Conservation (phyloP, 495 filamentous ascomycete genomes). For the Penicillium crystallinum region DNA sequence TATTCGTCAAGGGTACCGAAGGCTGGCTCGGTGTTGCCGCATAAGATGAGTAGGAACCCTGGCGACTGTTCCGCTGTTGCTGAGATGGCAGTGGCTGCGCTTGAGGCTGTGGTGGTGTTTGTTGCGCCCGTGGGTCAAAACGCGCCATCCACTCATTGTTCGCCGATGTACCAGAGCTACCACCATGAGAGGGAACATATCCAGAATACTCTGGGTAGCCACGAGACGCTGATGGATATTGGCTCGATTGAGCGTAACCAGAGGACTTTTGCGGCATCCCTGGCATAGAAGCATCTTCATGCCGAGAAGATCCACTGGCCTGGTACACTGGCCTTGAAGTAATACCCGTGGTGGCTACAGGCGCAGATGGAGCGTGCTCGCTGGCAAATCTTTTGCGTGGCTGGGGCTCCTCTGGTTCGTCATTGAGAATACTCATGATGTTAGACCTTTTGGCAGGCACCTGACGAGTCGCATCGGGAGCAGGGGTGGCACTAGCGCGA, state of each 20-base stretch:
- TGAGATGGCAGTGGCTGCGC: slow-evolving; percentile 20
- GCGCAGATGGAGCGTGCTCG: slow-evolving; percentile 27
- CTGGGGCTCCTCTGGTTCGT: slow-evolving; percentile 52
- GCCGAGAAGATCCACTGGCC: slow-evolving; percentile 14
- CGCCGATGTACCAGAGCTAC: slow-evolving; percentile 23
- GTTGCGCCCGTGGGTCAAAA: slow-evolving; percentile 41
- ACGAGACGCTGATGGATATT: slow-evolving; percentile 28
- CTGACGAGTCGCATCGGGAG: slow-evolving; percentile 35
- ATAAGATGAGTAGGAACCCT: slow-evolving; percentile 31
- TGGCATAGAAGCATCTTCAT: slow-evolving; percentile 21
- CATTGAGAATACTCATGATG: slow-evolving; percentile 56
- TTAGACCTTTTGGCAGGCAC: slow-evolving; percentile 54
- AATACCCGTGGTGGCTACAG: slow-evolving; percentile 6
- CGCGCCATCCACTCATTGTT: slow-evolving; percentile 46
- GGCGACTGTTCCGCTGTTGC: slow-evolving; percentile 23
- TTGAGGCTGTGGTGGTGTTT: slow-evolving; percentile 23
- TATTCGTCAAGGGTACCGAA: slow-evolving; percentile 20
- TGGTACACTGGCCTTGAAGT: slow-evolving; percentile 16
- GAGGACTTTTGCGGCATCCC: slow-evolving; percentile 18
- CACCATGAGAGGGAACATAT: slow-evolving; percentile 22
- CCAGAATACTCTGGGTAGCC: slow-evolving; percentile 34
- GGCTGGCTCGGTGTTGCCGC: slow-evolving; percentile 24
- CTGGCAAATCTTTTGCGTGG: slow-evolving; percentile 47
- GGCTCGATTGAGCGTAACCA: slow-evolving; percentile 24
- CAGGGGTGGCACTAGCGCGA: slow-evolving; percentile 35